These are phyloP conservation scores for Xylariales sp. DNA, from an alignment of 2,329 filamentous ascomycete species.

Conservation along the genomic window DNA sequence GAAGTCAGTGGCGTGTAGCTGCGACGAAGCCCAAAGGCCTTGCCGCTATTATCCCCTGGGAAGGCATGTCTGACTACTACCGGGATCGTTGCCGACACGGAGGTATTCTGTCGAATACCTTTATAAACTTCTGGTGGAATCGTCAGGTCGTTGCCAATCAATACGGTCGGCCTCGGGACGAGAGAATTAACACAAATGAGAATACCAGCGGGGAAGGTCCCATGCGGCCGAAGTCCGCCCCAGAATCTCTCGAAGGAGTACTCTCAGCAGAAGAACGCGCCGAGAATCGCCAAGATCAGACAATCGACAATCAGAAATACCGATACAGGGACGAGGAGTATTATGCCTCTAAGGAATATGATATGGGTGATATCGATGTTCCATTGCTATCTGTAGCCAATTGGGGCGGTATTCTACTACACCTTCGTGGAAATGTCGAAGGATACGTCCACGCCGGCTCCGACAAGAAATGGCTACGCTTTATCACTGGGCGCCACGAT, in stretches of 20 bases:
- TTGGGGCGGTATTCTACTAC: slow-evolving; percentile 77
- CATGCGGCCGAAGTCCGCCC: slow-evolving; percentile 4
- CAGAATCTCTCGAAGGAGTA: slow-evolving; percentile 68
- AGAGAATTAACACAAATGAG: no score
- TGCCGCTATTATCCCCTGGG: slow-evolving; percentile 62
- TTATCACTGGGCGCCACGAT: slow-evolving; percentile 77
- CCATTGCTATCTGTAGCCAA: slow-evolving; percentile 75
- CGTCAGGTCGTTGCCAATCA: slow-evolving; percentile 75
- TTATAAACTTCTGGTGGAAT: slow-evolving; percentile 75
- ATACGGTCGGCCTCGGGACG: slow-evolving; percentile 59
- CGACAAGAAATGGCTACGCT: slow-evolving; percentile 74
- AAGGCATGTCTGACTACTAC: slow-evolving; percentile 67
- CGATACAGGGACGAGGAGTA: slow-evolving; percentile 72
- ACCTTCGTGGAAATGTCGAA: slow-evolving; percentile 75
- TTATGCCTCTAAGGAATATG: slow-evolving; percentile 73
- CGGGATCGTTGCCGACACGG: slow-evolving; percentile 70
- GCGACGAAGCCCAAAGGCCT: slow-evolving; percentile 59
- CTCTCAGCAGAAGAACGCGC: slow-evolving; percentile 62
- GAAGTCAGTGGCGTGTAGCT: slow-evolving; percentile 62
- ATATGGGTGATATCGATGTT: slow-evolving; percentile 74
- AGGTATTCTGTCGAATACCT: slow-evolving; percentile 68
- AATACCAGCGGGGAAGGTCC: no score
- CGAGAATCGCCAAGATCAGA: slow-evolving; percentile 55
- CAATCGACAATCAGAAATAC: slow-evolving; percentile 59
- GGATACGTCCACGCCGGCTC: slow-evolving; percentile 73